Percentiles rank a stretch among this genome's conserved stretches.
Evolutionary conservation across 73 alveolate genomes (phyloP).

Genomic region (Paraurostyla sp.): DNA sequence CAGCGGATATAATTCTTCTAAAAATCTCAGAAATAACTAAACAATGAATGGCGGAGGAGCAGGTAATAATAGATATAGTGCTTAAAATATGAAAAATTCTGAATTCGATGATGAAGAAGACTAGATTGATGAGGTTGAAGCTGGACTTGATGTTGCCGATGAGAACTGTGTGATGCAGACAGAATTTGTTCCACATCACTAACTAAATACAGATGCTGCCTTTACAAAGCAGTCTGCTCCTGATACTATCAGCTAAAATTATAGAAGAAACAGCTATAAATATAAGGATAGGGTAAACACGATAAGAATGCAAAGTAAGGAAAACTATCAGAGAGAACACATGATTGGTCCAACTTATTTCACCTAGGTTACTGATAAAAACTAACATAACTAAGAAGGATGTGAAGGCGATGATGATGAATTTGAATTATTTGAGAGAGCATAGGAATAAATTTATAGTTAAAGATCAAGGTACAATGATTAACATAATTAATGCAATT

Average conservation of each 20-base stretch:
- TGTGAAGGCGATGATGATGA: slow-evolving; percentile 6
- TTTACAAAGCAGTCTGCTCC: slow-evolving; percentile 13
- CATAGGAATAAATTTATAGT: slow-evolving; percentile 3
- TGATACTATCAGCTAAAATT: not conserved
- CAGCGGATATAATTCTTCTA: slow-evolving; percentile 32
- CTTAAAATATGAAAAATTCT: slow-evolving; percentile 19
- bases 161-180: slow-evolving; percentile 8
- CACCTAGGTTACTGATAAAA: not conserved
- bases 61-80: slow-evolving; percentile 35
- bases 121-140: not conserved
- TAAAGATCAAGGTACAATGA: not conserved
- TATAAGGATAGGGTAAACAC: slow-evolving; percentile 23
- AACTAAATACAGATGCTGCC: not conserved
- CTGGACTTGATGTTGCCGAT: slow-evolving; percentile 19
- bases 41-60: not conserved
- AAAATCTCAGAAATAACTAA: slow-evolving; percentile 11
- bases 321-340: slow-evolving; percentile 34
- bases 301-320: slow-evolving; percentile 33
- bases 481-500: not conserved
- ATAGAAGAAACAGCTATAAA: slow-evolving; percentile 19
- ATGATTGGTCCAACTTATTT: slow-evolving; percentile 42
- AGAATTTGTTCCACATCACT: not conserved
- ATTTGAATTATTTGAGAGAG: slow-evolving; percentile 24
- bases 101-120: slow-evolving; percentile 38
- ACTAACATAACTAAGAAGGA: no score